phyloP scores from a whole-genome alignment of 306 rosid species.

The Vigna angularis region DNA sequence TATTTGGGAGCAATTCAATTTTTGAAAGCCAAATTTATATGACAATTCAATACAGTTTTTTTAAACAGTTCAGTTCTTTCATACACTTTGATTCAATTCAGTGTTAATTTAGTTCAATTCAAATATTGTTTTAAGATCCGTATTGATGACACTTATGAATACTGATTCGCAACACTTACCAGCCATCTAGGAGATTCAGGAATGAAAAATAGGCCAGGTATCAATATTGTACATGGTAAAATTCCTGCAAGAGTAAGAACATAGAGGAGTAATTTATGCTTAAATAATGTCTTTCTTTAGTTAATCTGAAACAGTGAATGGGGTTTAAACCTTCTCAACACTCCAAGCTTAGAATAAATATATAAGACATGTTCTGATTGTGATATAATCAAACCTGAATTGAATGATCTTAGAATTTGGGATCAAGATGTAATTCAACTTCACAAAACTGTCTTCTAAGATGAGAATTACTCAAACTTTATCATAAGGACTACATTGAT shows the following conservation, averaged over 20 bases:
- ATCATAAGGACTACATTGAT: background rate
- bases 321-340: slow-evolving; percentile 14
- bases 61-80: too few relatives aligned
- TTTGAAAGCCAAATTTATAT: too few relatives aligned
- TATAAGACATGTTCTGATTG: background rate
- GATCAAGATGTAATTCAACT: background rate
- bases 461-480: background rate
- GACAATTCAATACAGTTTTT: too few relatives aligned
- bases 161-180: slow-evolving; percentile 55
- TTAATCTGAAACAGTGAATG: background rate
- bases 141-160: slow-evolving; percentile 28
- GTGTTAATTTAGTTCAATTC: too few relatives aligned
- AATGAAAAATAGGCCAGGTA: slow-evolving; percentile 94
- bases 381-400: slow-evolving; percentile 4
- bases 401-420: background rate
- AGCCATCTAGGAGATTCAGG: slow-evolving; percentile 99
- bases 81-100: too few relatives aligned
- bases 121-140: too few relatives aligned
- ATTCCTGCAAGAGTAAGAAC: slow-evolving; percentile 61
- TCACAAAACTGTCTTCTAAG: background rate
- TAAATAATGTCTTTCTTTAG: background rate
- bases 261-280: slow-evolving; percentile 8
- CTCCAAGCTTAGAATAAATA: slow-evolving; percentile 20
- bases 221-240: slow-evolving; percentile 85
- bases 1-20: too few relatives aligned